Evolutionary conservation across 768 basidiomycete species (phyloP), one percentile per base, ranked within the genome.

Genomic region (Lepiota subincarnata): DNA sequence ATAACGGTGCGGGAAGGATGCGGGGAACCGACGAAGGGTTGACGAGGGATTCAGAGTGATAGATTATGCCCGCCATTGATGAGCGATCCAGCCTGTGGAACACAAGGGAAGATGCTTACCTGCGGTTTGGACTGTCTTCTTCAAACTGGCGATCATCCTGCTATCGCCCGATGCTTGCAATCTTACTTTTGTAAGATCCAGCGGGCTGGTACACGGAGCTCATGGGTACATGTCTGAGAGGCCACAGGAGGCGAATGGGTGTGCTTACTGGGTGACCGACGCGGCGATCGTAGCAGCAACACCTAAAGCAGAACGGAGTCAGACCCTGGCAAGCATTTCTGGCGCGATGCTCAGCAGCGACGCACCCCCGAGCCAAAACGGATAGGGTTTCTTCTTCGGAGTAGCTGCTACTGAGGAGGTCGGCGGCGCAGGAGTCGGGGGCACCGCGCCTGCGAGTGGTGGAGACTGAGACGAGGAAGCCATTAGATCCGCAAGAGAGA

Each of bases 81-180:
- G 8, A 13, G 19, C 16, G 36, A 49, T 69, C 70, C 38, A 74
- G 71, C 72, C 64, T 70, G 12, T 66, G 73, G 20, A 57, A 48
- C 7, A 8, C 10, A 7, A 8, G 31, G 31, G 24, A 10, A 45
- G 22, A 37, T 16, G 63, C 67, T 59, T 58, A 77, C 92, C 92
- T 44, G 87, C 89, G 5, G 86, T 89, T 64, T 79, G 74, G 51
- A 92, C 75, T 0, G 92, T 95, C 78, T 93, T 93, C 67, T 77
- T 75, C 5, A 96, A 76, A 57, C 86, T 89, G 65, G 83, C 72
- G 65, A 94, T 72, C 92, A 96, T 94, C 50, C 87, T 80, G 70
- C 92, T 93, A 73, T 95, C 92, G 38, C 91, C 92, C 0, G 90
- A 89, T 4, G 92, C 92, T 68, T 96, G 92, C 55, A 96, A 73